Base-by-base conservation (phyloP, 176 grass and related monocot genomes). In the Musa troglodytarum region DNA sequence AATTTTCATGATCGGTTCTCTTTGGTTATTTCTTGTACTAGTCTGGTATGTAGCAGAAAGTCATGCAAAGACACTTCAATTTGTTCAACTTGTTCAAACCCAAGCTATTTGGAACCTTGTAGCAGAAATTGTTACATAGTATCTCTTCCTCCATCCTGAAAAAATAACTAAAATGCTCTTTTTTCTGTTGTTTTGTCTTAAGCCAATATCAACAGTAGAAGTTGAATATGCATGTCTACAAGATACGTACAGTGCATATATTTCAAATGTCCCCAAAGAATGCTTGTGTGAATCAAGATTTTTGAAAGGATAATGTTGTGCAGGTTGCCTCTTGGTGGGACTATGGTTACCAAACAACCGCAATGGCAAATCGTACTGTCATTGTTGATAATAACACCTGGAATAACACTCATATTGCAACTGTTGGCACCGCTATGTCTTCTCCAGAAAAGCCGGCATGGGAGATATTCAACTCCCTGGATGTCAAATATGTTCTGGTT, bases 271-370 rank as follows among this genome's bases (percentile, higher is more conserved):
- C 14, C n/a, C 15, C 57, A 15, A 61, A 21, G 57, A 9, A 14
- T 52, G 12, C 50, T 11, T 66, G 11, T 17, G 19, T 52, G 22
- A 14, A 19, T 49, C 11, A 8, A 20, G 11, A 9, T 43, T 52
- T n/a, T 78, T 55, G 10, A 79, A 22, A 69, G 62, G 21, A 75
- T 58, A 49, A 63, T 29, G 69, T 79, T 22, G 50, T 87, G 24
- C 63, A 99, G 96, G 96, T 99, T 66, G 96, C 96, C 21, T 99
- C 96, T 67, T 99, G 96, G 96, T 99, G 96, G 96, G 96, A 99
- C 69, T 99, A 99, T 77, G 96, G 96, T 76, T 99, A 99, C 76
- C 96, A 99, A 89, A 99, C 96, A 81, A 99, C 91, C 76, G 96
- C 96, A 62, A 99, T 99, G 96, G 96, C 96, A 65, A 99, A 99